Conservation (phyloP, 139 green algal genomes). For the Astrephomene gubernaculifera region DNA sequence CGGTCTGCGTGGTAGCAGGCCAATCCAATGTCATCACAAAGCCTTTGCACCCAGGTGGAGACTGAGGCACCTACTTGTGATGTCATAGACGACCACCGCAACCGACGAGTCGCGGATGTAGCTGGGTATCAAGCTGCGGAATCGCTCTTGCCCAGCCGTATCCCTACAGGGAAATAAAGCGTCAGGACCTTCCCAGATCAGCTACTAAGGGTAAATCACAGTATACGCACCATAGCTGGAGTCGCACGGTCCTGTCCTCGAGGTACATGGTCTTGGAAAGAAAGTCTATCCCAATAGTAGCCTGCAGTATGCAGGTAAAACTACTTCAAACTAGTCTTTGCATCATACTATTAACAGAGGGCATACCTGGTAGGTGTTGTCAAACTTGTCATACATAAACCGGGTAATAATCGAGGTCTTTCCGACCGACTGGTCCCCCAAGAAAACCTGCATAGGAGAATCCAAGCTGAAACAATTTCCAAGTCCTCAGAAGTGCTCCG, state of each 20-base stretch:
- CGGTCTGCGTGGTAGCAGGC: conserved; percentile 84
- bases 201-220: not conserved
- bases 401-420: conserved; percentile 99
- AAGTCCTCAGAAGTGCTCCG: no score
- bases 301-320: no score
- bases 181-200: not conserved
- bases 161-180: conserved; percentile 76
- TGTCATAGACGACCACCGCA: conserved; percentile 98
- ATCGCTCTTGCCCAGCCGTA: conserved; percentile 98
- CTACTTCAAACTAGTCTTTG: no score
- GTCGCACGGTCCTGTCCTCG: conserved; percentile 96
- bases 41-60: not conserved
- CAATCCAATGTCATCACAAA: not conserved
- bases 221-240: conserved; percentile 94
- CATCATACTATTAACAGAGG: not conserved
- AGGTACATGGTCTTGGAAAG: conserved; percentile 99
- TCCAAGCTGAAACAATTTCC: not conserved
- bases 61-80: conserved; percentile 83
- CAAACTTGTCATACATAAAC: conserved; percentile 99
- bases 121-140: conserved; percentile 95
- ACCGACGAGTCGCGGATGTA: conserved; percentile 99
- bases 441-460: conserved; percentile 79
- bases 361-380: conserved; percentile 97
- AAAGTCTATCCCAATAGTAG: conserved; percentile 99
- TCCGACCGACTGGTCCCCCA: conserved; percentile 92